Evolutionary conservation across 1,284 basidiomycete species (phyloP), one percentile per base, ranked within the genome.

Genomic region (Cryptococcus depauperatus): DNA sequence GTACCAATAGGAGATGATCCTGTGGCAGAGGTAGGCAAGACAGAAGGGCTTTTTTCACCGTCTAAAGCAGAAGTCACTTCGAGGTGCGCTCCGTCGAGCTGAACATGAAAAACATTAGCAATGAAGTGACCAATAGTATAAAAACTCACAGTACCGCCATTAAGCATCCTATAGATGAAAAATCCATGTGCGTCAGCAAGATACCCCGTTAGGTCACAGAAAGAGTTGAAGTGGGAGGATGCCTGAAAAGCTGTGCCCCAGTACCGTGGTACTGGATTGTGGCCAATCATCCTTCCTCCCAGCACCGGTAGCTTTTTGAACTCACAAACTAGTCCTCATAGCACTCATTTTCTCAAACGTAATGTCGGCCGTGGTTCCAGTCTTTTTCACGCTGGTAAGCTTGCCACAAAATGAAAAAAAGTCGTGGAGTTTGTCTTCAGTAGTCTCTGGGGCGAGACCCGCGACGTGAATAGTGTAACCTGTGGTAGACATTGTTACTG

Each of bases 361-460:
- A 44, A 73, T 69, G 47, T 68, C 67, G 47, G 71, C 71, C 26
- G 61, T 56, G 52, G 51, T 63, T 25, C 63, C 68, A 16, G 41
- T 46, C 59, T 70, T 71, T 51, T 67, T 61, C 47, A 71, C 66
- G 26, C 52, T 58, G 34, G 61, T 52, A 48, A 71, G 62, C 51
- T 69, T 69, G 37, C 69, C 70, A 50, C 69, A 71, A 59, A 72
- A 72, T 19, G 61, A 64, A 54, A 66, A 71, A 58, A 72, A 71
- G 56, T 71, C 69, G 48, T 65, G 62, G 41, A 73, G 59, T 57
- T 71, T 71, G 47, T 63, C 62, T 57, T 70, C 68, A 35, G 68
- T 62, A 35, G 68, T 70, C 51, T 68, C 66, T 30, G 66, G 57
- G 5, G 69, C 65, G 51, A 73, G 64, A 51, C 70, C 70, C 25